Evolutionary conservation across 106 monocot species (phyloP), one percentile per base, ranked within the genome.

Genomic region (Dioscorea dumetorum): DNA sequence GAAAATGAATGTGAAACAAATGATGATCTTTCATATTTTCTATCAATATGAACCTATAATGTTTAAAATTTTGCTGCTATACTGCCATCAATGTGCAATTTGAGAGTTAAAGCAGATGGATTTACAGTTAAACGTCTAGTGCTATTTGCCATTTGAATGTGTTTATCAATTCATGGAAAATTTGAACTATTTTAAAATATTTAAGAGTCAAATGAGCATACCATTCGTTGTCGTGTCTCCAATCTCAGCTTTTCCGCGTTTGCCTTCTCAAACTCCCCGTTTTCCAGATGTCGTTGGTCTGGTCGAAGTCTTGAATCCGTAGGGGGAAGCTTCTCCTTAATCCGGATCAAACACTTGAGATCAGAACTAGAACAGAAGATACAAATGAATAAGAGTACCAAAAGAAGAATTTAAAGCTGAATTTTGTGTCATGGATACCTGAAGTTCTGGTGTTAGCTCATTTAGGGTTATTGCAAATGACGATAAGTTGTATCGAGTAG

Each of bases 221-320:
- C 93, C 93, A 89, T 84, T 61, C 93, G 62, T 73, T 93, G 93
- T 64, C 93, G 79, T 76, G 62, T 81, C 77, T 93, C 93, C 24
- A 93, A 68, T 57, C 93, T 83, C 24, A 77, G 57, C 61, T 90
- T 91, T 58, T 91, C 86, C 53, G 79, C 70, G 72, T 91, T 87
- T 70, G 91, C 91, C 71, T 84, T 91, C 33, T 87, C 87, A 75
- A 81, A 91, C 58, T 91, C 84, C 35, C 91, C 91, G 76, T 91
- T 91, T 72, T 91, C 91, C 35, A 91, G 69, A 58, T 78, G 69
- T 1, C 87, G 70, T 67, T 91, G 91, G 62, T 91, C 91, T 67
- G 87, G 91, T 56, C 91, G 74, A 14, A 84, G 73, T 72, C 91
- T 87, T 60, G 91, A 87, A 77, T 91, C 91, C 12, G 81, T 87